Evolutionary conservation across 176 grass and related monocot species (phyloP), one percentile per base, ranked within the genome.

Genomic region (Pontederia paniculata): DNA sequence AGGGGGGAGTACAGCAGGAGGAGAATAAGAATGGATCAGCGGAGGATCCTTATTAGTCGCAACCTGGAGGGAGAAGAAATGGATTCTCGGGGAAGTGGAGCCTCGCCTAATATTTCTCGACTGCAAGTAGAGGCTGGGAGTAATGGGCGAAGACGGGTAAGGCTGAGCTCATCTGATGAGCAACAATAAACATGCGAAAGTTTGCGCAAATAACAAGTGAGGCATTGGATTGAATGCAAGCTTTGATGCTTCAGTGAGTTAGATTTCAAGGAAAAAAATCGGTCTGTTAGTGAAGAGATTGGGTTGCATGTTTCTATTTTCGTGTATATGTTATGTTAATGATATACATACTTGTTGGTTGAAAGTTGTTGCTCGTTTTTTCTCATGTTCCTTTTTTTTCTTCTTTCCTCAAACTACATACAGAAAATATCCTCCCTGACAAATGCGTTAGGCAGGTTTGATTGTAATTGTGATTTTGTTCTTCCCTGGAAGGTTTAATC

Each of bases 21-120:
- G 54, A 31, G 6, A 49, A 54, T 70, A 54, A 12, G 54, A 21
- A 4, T 70, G 54, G 67, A 58, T 13, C 67, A 58, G 20, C 22
- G 22, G 19, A 23, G 44, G 21, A 48, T 57, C 22, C 57, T 70
- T 47, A 55, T 57, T 8, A 70, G 44, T 17, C 53, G 21, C 15
- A 70, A 23, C 21, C 10, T 70, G 0, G 44, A 58, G 15, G 43
- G 5, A 55, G 67, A 57, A 70, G 67, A 58, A 23, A 25, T 9
- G 8, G 2, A 16, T 13, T 2, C 5, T 12, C 43, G 22, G 8
- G 17, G 19, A 14, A 12, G 21, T 31, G 21, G 13, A 28, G 53
- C 57, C 8, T 8, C 21, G 5, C 25, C 25, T 5, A 31, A 31
- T 31, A 31, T 31, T 31, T 31, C 25, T 31, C 25, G 25, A 5